Evolutionary conservation across 495 filamentous ascomycete species (phyloP).

Genomic region (Neurospora pannonica): DNA sequence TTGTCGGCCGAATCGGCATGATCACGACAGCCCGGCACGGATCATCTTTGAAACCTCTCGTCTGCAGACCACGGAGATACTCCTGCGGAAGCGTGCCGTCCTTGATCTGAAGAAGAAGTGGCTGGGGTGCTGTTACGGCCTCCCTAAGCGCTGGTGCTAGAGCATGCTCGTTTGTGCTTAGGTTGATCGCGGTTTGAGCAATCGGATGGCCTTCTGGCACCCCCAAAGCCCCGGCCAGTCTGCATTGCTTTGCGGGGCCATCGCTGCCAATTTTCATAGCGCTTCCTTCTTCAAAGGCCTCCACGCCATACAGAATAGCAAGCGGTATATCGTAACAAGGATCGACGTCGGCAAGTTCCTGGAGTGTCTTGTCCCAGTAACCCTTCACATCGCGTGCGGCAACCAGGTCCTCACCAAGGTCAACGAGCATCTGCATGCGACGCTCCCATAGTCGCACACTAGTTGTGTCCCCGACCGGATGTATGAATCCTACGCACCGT

Average conservation of each 20-base stretch:
- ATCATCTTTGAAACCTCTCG: constrained; percentile 49
- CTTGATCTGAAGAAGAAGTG: constrained; percentile 43
- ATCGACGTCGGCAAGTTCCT: constrained; percentile 19
- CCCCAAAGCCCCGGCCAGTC: constrained; percentile 49
- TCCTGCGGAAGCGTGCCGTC: constrained; percentile 42
- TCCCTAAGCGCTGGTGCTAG: constrained; percentile 47
- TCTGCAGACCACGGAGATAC: constrained; percentile 45
- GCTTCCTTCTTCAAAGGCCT: constrained; percentile 29
- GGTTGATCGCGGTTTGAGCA: constrained; percentile 39
- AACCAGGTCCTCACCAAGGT: constrained; percentile 24
- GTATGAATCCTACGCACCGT: constrained; percentile 34
- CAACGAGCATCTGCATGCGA: constrained; percentile 30
- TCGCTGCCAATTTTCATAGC: constrained; percentile 29
- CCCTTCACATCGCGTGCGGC: constrained; percentile 23
- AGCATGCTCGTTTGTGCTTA: constrained; percentile 40
- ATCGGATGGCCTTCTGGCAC: constrained; percentile 46
- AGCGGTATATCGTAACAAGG: constrained; percentile 46
- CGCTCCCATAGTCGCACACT: constrained; percentile 29
- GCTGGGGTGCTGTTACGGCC: constrained; percentile 44
- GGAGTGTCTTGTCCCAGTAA: constrained; percentile 25
- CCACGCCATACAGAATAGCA: constrained; percentile 47
- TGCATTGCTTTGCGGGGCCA: constrained; percentile 32
- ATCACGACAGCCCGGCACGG: constrained; percentile 48
- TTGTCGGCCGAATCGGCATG: constrained; percentile 53
- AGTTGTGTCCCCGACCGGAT: constrained; percentile 25